Evolutionary conservation across 352 stramenopile species (phyloP), one percentile per base, ranked within the genome.

Genomic region (Globisporangium barbulae): DNA sequence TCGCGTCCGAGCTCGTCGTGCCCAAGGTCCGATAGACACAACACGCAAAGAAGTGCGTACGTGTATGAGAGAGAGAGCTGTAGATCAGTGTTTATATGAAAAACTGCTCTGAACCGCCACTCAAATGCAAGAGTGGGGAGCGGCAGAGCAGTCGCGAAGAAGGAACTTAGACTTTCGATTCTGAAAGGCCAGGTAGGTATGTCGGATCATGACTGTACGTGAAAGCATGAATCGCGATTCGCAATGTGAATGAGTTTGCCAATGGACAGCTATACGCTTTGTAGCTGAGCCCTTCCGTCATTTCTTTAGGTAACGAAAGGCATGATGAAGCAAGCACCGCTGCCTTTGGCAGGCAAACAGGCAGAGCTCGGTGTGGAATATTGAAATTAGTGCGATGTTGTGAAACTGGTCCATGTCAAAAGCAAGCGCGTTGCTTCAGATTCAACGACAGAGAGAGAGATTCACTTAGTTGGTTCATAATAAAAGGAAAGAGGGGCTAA

Each of bases 1-100:
- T 89, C 28, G 78, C 78, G 2, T 73, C 72, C 4, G 76, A 87
- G 13, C 70, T 90, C 8, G 59, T 79, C 5, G 58, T 52, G 2
- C 44, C 63, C 3, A 44, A 62, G 19, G n/a, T 35, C 3, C 6
- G 50, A 25, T 49, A 21, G 42, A 49, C 1, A 8, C 22, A 3
- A 47, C 15, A 22, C 15, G 22, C 30, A 48, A 35, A 17, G 19
- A 45, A 15, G 22, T 19, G 48, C n/a, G 30, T 53, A 15, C 10
- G 21, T 53, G 49, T 39, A 55, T 39, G 49, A 33, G 15, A 55
- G 49, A 39, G 49, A 39, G 33, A 37, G 25, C 19, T 37, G 33
- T 37, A 37, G 33, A 37, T 37, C 33, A 9, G 37, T 44, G 37
- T 19, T 44, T 44, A 21, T 31, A 53, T 53, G 47, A 53, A 53